A percentile compares a stretch with the other conserved stretches of the same genome.
phyloP scores from a whole-genome alignment of 2,329 filamentous ascomycete genomes.

The Paraconiothyrium brasiliense region DNA sequence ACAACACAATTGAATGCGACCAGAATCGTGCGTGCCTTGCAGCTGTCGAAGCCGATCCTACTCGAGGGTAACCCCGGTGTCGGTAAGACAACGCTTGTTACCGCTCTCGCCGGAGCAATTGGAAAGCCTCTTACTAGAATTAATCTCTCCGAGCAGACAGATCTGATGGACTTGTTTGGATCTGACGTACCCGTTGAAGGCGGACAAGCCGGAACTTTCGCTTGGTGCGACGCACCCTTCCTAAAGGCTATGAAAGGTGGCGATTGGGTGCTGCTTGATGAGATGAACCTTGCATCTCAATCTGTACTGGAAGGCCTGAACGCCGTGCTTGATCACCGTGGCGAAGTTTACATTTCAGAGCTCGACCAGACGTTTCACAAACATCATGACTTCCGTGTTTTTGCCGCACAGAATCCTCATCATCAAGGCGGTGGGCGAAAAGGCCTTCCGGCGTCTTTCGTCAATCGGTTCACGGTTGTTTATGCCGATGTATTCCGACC shows the following conservation, averaged over 20 bases:
- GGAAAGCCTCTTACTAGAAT: constrained; percentile 89
- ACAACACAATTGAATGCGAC: constrained; percentile 92
- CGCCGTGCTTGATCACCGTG: constrained; percentile 94
- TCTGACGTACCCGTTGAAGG: constrained; percentile 96
- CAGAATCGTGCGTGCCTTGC: constrained; percentile 87
- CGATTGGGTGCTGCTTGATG: constrained; percentile 95
- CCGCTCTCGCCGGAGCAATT: constrained; percentile 80
- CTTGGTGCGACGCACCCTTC: constrained; percentile 95
- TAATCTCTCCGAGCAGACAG: constrained; percentile 97
- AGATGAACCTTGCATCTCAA: constrained; percentile 98
- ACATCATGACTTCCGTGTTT: constrained; percentile 90
- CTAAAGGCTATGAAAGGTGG: constrained; percentile 95
- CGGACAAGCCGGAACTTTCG: constrained; percentile 88
- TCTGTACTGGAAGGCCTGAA: constrained; percentile 96
- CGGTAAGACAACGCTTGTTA: constrained; percentile 93
- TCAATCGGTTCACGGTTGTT: constrained; percentile 97
- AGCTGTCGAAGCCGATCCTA: constrained; percentile 88
- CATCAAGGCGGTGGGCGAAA: constrained; percentile 96
- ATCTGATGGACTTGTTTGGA: constrained; percentile 96
- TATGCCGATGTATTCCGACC: constrained; percentile 90
- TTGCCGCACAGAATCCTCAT: constrained; percentile 97
- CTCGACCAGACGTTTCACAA: constrained; percentile 92
- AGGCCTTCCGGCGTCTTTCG: constrained; percentile 92
- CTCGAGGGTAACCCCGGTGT: constrained; percentile 98
- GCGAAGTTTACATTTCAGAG: constrained; percentile 94